Base-by-base conservation (phyloP, 2,329 filamentous ascomycete species). In the Pseudocercospora vitis region DNA sequence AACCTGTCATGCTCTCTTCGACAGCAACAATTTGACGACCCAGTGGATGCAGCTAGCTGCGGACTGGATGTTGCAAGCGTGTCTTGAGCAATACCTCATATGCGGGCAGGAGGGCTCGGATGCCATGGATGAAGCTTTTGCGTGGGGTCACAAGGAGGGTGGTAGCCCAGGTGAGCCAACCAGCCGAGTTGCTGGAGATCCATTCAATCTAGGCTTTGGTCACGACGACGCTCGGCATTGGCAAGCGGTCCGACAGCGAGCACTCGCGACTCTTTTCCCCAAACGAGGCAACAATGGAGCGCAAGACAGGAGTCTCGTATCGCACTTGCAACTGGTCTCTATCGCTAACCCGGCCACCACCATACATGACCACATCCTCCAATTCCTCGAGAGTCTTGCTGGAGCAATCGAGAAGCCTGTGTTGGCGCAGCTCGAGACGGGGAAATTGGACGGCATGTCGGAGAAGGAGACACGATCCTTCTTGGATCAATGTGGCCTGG, bases 381-480 rank as follows among this genome's bases (percentile, higher is more conserved):
- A 66, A 0, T 78, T 77, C 53, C 58, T 83, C 5, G 58, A 66
- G 0, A 65, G 70, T 23, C 63, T 82, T 9, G 71, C 79, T 53
- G 63, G 69, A 2, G 68, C 66, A 5, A 64, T 79, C 14, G 65
- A 74, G 16, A 67, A 71, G 26, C 81, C 81, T 0, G 68, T 81
- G 16, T 70, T 83, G 1, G 62, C 74, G 1, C 80, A 82, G 57
- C 68, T 83, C 3, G 79, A 82, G 57, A 70, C 70, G 21, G 77
- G 78, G 1, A 66, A 72, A 61, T 62, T 78, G 6, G 63, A 67
- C 12, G 70, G 70, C 7, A 60, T 78, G 55, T 71, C 68, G 18
- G 53, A 55, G n/a, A 61, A 58, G 19, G 68, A 77, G 50, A 77
- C 73, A 8, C 51, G 62, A 23, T 59, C 59, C 9, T 67, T 78